phyloP scores from a whole-genome alignment of 768 basidiomycete species.

The Pulveroboletus frians region DNA sequence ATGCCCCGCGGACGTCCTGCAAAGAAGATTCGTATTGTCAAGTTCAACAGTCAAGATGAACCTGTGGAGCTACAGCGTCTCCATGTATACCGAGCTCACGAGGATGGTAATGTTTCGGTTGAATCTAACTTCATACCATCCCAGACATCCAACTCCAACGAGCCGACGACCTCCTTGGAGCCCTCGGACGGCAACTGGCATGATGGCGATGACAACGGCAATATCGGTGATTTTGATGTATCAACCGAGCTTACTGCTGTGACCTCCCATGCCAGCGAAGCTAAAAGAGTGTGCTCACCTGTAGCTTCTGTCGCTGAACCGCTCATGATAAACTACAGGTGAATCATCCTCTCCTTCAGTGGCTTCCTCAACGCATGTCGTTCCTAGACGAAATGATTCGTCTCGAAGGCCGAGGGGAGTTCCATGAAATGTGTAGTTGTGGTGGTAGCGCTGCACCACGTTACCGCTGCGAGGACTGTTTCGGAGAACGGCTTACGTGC shows the following conservation, averaged over 20 bases:
- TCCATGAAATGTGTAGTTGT: background rate
- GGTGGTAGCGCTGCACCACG: background rate
- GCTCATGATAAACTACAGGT: too few species aligned
- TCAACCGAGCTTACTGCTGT: background rate
- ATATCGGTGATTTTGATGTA: background rate
- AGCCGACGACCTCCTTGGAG: background rate
- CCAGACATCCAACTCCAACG: background rate
- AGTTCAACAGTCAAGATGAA: too few species aligned
- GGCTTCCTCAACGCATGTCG: background rate
- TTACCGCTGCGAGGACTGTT: background rate
- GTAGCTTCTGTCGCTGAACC: background rate
- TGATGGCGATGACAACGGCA: too few species aligned
- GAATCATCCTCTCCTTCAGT: background rate
- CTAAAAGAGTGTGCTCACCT: too few species aligned
- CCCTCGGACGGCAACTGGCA: background rate
- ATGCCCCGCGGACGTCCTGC: too few species aligned
- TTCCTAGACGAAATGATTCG: conserved; percentile 1
- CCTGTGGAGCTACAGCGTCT: too few species aligned
- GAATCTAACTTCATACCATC: background rate
- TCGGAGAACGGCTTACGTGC: background rate
- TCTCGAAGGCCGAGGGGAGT: background rate
- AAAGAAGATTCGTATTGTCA: too few species aligned
- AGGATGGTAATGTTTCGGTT: background rate
- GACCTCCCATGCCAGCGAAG: too few species aligned
- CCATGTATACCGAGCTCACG: background rate